phyloP scores from a whole-genome alignment of 768 basidiomycete species.

The Collybia nuda region DNA sequence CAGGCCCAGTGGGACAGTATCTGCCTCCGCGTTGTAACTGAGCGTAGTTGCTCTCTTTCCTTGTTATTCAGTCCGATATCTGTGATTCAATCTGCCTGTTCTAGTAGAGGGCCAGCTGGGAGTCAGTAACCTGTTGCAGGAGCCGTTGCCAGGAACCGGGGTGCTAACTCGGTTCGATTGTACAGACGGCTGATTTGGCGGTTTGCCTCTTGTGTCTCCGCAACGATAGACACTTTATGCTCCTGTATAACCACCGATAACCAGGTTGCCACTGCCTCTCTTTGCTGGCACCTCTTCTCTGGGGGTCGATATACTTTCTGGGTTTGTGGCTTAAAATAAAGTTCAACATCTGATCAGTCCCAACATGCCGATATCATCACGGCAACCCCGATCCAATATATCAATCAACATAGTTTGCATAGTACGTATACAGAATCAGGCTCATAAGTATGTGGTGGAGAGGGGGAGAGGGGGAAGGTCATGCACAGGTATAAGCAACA shows the following conservation, averaged over 20 bases:
- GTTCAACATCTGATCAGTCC: slow-evolving; percentile 3
- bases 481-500: slow-evolving; percentile 7
- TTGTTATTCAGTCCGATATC: too few species aligned
- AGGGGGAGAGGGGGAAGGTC: background rate
- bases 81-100: too few species aligned
- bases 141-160: slow-evolving; percentile 26
- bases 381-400: background rate
- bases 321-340: slow-evolving; percentile 1
- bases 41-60: too few species aligned
- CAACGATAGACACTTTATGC: background rate
- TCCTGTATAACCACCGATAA: too few species aligned
- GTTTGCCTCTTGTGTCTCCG: background rate
- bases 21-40: slow-evolving; percentile 13
- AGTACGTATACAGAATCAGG: background rate
- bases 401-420: background rate
- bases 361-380: background rate
- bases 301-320: too few species aligned
- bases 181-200: slow-evolving; percentile 3
- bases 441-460: background rate
- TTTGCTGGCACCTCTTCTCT: too few species aligned
- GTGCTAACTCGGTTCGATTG: slow-evolving; percentile 7
- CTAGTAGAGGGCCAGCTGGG: too few species aligned
- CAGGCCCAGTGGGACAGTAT: slow-evolving; percentile 15
- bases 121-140: too few species aligned
- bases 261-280: background rate